Conservation (phyloP, 2,329 filamentous ascomycete genomes). For the Diplocarpon rosae region DNA sequence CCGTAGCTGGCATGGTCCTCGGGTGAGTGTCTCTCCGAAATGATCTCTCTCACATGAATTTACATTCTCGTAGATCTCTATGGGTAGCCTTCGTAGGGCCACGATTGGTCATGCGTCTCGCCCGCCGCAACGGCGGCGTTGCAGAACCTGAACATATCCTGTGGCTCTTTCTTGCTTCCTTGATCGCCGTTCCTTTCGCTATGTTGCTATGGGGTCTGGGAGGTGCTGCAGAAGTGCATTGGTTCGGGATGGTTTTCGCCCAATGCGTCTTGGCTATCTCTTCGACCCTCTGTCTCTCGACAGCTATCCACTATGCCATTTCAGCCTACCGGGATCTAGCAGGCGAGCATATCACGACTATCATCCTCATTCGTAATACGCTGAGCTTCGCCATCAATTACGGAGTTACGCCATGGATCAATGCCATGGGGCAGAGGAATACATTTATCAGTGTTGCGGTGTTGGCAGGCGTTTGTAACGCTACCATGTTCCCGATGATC, state of each 20-base stretch:
- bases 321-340: constrained; percentile 36
- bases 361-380: constrained; percentile 37
- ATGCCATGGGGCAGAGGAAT: constrained; percentile 30
- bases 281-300: constrained; percentile 30
- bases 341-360: constrained; percentile 37
- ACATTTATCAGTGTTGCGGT: constrained; percentile 33
- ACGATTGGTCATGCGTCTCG: constrained; percentile 23
- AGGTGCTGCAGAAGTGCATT: constrained; percentile 33
- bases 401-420: constrained; percentile 36
- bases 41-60: no score
- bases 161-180: constrained; percentile 25
- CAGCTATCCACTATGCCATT: constrained; percentile 36
- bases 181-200: constrained; percentile 32
- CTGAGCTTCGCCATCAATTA: constrained; percentile 40
- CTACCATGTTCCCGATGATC: constrained; percentile 17
- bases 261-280: constrained; percentile 32
- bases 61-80: constrained; percentile 7
- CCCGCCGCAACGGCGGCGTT: constrained; percentile 31
- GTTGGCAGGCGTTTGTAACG: constrained; percentile 13
- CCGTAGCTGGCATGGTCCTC: constrained; percentile 22
- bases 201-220: constrained; percentile 40
- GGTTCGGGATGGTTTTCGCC: constrained; percentile 35
- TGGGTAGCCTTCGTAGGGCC: constrained; percentile 14
- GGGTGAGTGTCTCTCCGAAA: constrained; percentile 6
- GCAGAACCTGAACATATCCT: constrained; percentile 25